These are phyloP conservation scores for Mortierella sp. DNA, from an alignment of 371 early-diverging fungal species.

Conservation along the genomic window DNA sequence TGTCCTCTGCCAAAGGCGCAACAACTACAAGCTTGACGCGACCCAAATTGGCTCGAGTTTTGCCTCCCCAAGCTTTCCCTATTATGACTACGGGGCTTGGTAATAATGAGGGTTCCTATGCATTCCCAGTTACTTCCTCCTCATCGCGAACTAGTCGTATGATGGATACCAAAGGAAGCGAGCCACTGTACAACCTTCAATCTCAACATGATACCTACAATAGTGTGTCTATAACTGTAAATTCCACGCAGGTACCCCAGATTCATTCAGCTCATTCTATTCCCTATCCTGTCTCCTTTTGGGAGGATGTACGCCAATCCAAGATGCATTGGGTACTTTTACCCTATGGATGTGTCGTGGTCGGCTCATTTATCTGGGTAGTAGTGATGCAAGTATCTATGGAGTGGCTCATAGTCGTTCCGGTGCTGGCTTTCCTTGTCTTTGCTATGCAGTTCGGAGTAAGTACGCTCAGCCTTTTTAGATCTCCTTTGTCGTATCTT, in stretches of 20 bases:
- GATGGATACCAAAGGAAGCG: slow-evolving; percentile 12
- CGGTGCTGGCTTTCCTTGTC: slow-evolving; percentile 12
- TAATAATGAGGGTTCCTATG: neutral
- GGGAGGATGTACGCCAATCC: slow-evolving; percentile 32
- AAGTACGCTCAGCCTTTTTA: slow-evolving; percentile 22
- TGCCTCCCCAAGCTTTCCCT: slow-evolving; percentile 27
- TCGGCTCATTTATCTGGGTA: slow-evolving; percentile 30
- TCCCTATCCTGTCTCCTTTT: slow-evolving; percentile 11
- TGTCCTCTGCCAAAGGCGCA: slow-evolving; percentile 12
- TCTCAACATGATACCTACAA: neutral
- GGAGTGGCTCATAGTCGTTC: slow-evolving; percentile 30
- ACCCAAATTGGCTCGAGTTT: slow-evolving; percentile 28
- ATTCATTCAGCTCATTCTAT: neutral
- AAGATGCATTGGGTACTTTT: slow-evolving; percentile 30
- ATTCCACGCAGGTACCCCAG: neutral
- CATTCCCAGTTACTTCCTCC: neutral
- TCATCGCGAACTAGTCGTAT: slow-evolving; percentile 6
- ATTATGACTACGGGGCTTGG: neutral
- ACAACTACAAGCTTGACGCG: slow-evolving; percentile 24
- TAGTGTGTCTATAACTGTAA: neutral
- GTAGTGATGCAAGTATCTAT: slow-evolving; percentile 27
- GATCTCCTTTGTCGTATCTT: neutral
- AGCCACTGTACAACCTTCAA: slow-evolving; percentile 15
- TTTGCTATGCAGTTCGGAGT: slow-evolving; percentile 37
- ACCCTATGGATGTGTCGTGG: slow-evolving; percentile 27